These are phyloP conservation scores for Metschnikowia hibisci DNA, from an alignment of 805 yeast species.

Conservation along the genomic window DNA sequence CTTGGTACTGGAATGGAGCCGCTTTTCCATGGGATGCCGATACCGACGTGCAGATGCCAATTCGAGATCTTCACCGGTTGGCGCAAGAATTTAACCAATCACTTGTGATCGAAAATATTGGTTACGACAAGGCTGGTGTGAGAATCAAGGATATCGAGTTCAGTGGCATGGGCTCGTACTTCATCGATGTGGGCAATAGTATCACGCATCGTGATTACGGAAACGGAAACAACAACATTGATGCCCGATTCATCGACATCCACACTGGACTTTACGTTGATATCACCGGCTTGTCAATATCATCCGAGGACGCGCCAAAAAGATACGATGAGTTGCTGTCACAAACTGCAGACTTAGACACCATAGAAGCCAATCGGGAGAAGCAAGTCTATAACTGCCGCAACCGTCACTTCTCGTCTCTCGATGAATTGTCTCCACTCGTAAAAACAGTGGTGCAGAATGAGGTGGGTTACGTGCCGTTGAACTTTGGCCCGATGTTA, in stretches of 20 bases:
- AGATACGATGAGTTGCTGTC: conserved; percentile 4
- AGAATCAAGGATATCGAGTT: conserved; percentile 52
- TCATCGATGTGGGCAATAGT: conserved; percentile 13
- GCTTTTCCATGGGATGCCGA: conserved; percentile 26
- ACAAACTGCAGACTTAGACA: conserved; percentile 3
- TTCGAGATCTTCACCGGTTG: conserved; percentile 19
- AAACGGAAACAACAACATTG: conserved; percentile 27
- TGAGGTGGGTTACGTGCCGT: conserved; percentile 30
- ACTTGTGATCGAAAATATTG: conserved; percentile 18
- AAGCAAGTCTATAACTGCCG: conserved; percentile 38
- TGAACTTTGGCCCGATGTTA: conserved; percentile 23
- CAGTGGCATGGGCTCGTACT: conserved; percentile 12
- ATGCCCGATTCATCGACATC: conserved; percentile 36
- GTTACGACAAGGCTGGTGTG: conserved; percentile 15
- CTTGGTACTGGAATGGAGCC: conserved; percentile 25
- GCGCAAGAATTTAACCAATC: conserved; percentile 21
- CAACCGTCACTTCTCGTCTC: conserved; percentile 29
- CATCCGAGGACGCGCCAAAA: conserved; percentile 9
- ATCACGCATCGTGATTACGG: conserved; percentile 12
- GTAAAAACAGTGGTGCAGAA: conserved; percentile 15
- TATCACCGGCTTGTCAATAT: conserved; percentile 16
- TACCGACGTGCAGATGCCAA: conserved; percentile 25
- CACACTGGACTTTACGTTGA: conserved; percentile 23
- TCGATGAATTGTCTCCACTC: conserved; percentile 21
- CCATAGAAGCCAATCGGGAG: conserved; percentile 9